A percentile compares a stretch with the other conserved stretches of the same genome.
Evolutionary conservation across 208 protist genomes (phyloP).

Genomic region (Vickermania spadyakhi): DNA sequence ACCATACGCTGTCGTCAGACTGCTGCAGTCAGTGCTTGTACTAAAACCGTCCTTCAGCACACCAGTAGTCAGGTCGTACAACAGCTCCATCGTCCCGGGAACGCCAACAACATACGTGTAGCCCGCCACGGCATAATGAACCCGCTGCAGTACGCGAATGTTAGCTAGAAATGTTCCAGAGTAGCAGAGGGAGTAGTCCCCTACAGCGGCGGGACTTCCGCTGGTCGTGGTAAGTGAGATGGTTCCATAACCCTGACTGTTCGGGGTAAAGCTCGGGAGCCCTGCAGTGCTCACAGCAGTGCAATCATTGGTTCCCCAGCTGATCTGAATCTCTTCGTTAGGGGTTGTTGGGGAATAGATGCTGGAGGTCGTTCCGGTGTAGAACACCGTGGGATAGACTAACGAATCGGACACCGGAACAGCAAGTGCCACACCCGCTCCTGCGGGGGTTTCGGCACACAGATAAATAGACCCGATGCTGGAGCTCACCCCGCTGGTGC

Average conservation of each 20-base stretch:
- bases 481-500: conserved; percentile 1
- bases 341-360: conserved; percentile 41
- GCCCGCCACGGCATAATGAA: conserved; percentile 39
- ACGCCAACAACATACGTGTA: conserved; percentile 35
- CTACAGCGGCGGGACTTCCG: conserved; percentile 16
- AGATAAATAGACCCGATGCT: conserved; percentile 4
- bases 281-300: conserved; percentile 5
- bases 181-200: conserved; percentile 49
- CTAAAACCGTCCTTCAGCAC: conserved; percentile 45
- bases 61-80: conserved; percentile 23
- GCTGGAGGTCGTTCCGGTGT: conserved; percentile 17
- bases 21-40: conserved; percentile 20
- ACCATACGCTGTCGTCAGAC: conserved; percentile 20
- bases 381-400: conserved; percentile 40
- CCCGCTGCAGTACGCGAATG: conserved; percentile 29
- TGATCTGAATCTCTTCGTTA: conserved; percentile 31
- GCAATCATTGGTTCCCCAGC: conserved; percentile 15
- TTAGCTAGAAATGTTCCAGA: conserved; percentile 3
- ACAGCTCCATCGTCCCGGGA: conserved; percentile 24
- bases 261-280: conserved; percentile 33
- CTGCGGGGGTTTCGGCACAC: conserved; percentile 31
- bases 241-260: conserved; percentile 28
- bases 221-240: conserved; percentile 20
- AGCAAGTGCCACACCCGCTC: conserved; percentile 4
- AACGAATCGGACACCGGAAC: conserved; percentile 21